A percentile compares a stretch with the other conserved stretches of the same genome.
Conservation (phyloP, 2,329 filamentous ascomycete species). For the Sarocladium kiliense region DNA sequence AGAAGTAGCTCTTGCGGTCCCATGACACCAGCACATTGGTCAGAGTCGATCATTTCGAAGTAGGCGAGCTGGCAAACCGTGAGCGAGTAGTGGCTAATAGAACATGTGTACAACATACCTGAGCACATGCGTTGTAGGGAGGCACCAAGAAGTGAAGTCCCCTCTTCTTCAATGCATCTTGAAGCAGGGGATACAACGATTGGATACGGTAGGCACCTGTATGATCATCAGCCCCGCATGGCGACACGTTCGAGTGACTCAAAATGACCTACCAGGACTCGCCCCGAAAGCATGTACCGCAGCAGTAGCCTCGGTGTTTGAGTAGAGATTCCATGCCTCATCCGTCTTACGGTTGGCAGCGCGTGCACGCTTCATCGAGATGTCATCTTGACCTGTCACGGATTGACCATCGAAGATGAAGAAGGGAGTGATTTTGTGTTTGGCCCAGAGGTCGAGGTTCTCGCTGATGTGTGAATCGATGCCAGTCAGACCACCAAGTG, state of each 20-base stretch:
- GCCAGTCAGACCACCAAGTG: constrained; percentile 82
- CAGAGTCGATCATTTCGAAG: constrained; percentile 62
- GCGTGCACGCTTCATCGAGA: constrained; percentile 57
- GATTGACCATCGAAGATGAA: constrained; percentile 92
- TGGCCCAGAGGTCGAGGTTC: constrained; percentile 69
- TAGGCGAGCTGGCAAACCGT: constrained; percentile 61
- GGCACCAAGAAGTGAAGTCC: constrained; percentile 74
- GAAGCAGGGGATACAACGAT: constrained; percentile 71
- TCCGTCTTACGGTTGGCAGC: constrained; percentile 66
- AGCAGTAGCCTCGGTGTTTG: constrained; percentile 69
- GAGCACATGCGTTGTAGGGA: constrained; percentile 81
- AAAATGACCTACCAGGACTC: constrained; percentile 56
- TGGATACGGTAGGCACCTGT: constrained; percentile 66
- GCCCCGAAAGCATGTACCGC: constrained; percentile 81
- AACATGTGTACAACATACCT: constrained; percentile 48
- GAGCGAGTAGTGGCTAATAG: constrained; percentile 12
- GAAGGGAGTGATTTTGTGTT: constrained; percentile 66
- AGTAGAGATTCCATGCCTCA: constrained; percentile 83
- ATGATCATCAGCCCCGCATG: constrained; percentile 2
- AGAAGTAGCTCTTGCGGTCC: constrained; percentile 80
- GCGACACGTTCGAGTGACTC: too few relatives aligned
- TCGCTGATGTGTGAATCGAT: constrained; percentile 70
- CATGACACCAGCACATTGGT: constrained; percentile 71
- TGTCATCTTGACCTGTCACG: constrained; percentile 68
- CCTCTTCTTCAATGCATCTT: constrained; percentile 64